Base-by-base conservation (phyloP, 371 early-diverging fungal genomes). In the Syncephalis fuscata region DNA sequence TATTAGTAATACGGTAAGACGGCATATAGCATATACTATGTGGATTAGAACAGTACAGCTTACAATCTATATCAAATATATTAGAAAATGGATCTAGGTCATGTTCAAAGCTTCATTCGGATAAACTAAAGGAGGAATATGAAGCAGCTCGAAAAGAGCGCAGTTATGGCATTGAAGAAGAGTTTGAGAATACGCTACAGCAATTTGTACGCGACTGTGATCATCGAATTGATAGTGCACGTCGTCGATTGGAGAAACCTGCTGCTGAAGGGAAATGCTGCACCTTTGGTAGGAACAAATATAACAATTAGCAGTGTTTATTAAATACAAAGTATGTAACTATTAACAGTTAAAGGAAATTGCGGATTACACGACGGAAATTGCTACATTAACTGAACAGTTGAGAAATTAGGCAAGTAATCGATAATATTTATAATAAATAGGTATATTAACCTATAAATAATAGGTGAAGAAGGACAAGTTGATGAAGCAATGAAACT, bases 161-260 rank as follows among this genome's bases (percentile, higher is more conserved):
- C n/a, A n/a, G n/a, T n/a, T 49, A 54, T 2, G 61, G 61, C 24
- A 64, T 49, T 42, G 60, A 66, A 21, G 45, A 51, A 10, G 70
- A 70, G 39, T 65, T n/a, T 59, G 52, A 52, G 36, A 53, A 56
- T 10, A 63, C 44, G 23, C 57, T 69, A n/a, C 36, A 27, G 8
- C 54, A 50, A 16, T 69, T 66, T 44, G 55, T 66, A 14, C 49
- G 47, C 15, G 70, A 69, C 32, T 66, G 66, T 49, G 70, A 69
- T 47, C 54, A 64, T 36, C 64, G 62, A 48, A 61, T 69, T 10
- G 43, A 48, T 1, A 25, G 49, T 20, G 63, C 62, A 21, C 58
- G 64, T 48, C 46, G 55, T 36, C 50, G 64, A 20, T 47, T 68
- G 39, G 68, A 68, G 20, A 65, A 65, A 45, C 32, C 32, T 32